Conservation (phyloP, 1,284 basidiomycete genomes). For the Flammula alnicola region DNA sequence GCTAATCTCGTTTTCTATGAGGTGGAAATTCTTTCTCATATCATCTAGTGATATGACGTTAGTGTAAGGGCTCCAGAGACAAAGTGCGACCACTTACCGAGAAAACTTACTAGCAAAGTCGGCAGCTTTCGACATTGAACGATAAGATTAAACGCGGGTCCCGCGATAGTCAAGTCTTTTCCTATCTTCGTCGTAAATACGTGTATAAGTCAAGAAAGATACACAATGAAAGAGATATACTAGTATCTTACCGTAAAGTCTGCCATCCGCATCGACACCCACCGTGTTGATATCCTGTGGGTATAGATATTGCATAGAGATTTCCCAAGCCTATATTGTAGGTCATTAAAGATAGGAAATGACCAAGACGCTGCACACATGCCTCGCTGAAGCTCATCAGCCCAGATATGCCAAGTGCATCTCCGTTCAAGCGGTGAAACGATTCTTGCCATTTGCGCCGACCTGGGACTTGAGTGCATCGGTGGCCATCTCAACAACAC, state of each 20-base stretch:
- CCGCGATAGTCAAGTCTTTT: too few relatives aligned
- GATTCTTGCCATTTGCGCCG: conserved; percentile 72
- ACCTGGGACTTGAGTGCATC: conserved; percentile 63
- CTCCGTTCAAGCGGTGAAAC: conserved; percentile 65
- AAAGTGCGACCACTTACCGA: conserved; percentile 50
- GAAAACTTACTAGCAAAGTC: conserved; percentile 72
- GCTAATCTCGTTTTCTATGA: too few relatives aligned
- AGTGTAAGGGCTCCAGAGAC: too few relatives aligned
- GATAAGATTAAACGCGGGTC: too few relatives aligned
- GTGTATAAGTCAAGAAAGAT: conserved; percentile 61
- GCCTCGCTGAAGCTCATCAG: too few relatives aligned
- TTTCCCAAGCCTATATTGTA: too few relatives aligned
- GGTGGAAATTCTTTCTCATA: too few relatives aligned
- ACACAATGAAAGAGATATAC: conserved; percentile 58
- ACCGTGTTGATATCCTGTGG: conserved; percentile 58
- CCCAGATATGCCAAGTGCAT: conserved; percentile 65
- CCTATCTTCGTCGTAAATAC: too few relatives aligned
- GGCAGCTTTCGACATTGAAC: too few relatives aligned
- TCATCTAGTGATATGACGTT: neutral
- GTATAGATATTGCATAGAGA: conserved; percentile 57
- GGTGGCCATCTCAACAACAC: conserved; percentile 62
- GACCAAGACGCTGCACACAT: too few relatives aligned
- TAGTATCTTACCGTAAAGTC: too few relatives aligned
- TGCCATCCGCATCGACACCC: conserved; percentile 48
- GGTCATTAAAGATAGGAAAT: too few relatives aligned